Base-by-base conservation (phyloP, 202 grass and related monocot species). In the Setaria italica region DNA sequence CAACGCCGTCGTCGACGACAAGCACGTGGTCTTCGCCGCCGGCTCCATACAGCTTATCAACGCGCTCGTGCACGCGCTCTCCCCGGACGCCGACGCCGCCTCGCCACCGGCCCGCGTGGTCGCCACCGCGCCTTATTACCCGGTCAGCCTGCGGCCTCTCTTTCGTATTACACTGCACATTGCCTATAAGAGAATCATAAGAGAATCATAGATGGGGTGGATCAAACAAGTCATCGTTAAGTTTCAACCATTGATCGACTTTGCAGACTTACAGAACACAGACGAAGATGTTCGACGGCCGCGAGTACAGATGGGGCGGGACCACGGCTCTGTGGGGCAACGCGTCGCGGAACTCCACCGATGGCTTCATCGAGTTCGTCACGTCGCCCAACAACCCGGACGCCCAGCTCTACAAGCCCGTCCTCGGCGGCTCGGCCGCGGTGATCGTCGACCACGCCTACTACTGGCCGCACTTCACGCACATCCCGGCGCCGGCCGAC, bases 351-450 rank as follows among this genome's bases (percentile, higher is more conserved):
- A 76, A 78, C 59, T 72, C 85, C 41, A 66, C 72, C 37, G 14
- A 11, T 4, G 69, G 80, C 66, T 76, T 94, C 63, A 90, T 98
- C 55, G 95, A 98, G 81, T 98, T 95, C 33, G 91, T 95, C 50
- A 91, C 93, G 35, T 95, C 95, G n/a, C 95, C 95, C 0, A 95
- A 95, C 78, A 95, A 98, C 76, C 95, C 95, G 9, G 95, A 95
- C 59, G 20, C 86, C 21, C 2, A 8, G 20, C 67, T 95, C 54
- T 9, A 32, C 15, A 1, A 84, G 12, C 62, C 91, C 14, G 93
- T 85, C 68, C 84, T 98, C n/a, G 11, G 29, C 33, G 76, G 76
- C 58, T 76, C 93, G 43, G 77, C 75, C 11, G 82, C 70, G 20
- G 89, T 69, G 9, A 88, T 98, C 70, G 4, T 80, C 77, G 91